Evolutionary conservation across 257 asterid genomes (phyloP).

Genomic region (Buddleja alternifolia): DNA sequence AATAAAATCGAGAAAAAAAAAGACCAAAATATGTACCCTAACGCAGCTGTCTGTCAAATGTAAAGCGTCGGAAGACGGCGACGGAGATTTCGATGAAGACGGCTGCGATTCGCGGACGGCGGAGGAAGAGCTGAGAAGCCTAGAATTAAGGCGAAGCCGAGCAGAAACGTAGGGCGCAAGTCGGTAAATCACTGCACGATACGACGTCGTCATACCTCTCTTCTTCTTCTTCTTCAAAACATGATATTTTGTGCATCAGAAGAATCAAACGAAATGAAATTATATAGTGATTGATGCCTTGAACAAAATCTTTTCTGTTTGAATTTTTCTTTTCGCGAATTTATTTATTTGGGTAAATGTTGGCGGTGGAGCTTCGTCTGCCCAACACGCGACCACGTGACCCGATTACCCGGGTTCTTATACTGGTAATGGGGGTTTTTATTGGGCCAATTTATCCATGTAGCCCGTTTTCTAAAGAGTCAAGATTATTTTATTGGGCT

Average conservation of each 20-base stretch:
- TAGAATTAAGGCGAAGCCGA: slow-evolving; percentile 58
- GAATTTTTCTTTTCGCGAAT: neutral
- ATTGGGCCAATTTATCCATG: no score
- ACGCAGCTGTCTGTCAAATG: slow-evolving; percentile 75
- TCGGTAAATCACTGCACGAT: slow-evolving; percentile 41
- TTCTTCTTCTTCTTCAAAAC: slow-evolving; percentile 3
- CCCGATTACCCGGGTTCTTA: neutral
- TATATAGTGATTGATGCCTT: neutral
- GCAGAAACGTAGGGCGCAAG: slow-evolving; percentile 38
- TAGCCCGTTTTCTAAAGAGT: no score
- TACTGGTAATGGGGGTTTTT: no score
- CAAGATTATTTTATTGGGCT: no score
- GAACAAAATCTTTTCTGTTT: neutral
- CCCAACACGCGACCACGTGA: slow-evolving; percentile 6
- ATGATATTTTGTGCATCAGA: neutral
- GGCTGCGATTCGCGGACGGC: slow-evolving; percentile 45
- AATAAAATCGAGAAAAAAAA: neutral
- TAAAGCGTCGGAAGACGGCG: slow-evolving; percentile 47
- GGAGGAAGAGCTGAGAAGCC: slow-evolving; percentile 62
- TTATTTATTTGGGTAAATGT: neutral
- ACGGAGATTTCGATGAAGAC: slow-evolving; percentile 46
- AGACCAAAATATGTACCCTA: slow-evolving; percentile 47
- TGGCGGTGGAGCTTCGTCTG: neutral
- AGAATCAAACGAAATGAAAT: neutral
- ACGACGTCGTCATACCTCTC: slow-evolving; percentile 30